Evolutionary conservation across 2,329 filamentous ascomycete species (phyloP).

Genomic region (Huntiella savannae): DNA sequence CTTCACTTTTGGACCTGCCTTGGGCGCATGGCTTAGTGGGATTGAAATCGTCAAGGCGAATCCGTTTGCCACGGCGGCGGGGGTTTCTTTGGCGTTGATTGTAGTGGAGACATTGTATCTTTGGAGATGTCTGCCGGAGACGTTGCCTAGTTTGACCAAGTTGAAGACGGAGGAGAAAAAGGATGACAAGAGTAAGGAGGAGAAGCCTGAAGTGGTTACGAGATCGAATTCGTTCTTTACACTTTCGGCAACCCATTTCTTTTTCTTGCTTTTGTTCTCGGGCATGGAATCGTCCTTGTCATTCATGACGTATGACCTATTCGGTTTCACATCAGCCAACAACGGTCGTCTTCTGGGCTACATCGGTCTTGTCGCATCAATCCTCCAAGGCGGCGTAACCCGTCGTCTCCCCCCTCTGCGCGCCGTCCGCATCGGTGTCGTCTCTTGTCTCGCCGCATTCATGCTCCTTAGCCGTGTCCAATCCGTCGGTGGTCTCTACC

Average conservation of each 20-base stretch:
- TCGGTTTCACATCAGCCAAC: conserved; percentile 57
- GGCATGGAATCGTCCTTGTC: conserved; percentile 96
- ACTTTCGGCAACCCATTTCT: conserved; percentile 70
- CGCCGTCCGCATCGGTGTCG: conserved; percentile 61
- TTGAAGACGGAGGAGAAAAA: conserved; percentile 15
- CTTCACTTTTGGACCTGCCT: conserved; percentile 85
- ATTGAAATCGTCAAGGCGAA: conserved; percentile 66
- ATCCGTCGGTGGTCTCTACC: conserved; percentile 53
- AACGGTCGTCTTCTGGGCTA: conserved; percentile 78
- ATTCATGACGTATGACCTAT: conserved; percentile 93
- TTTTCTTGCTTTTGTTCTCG: conserved; percentile 90
- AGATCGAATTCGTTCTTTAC: conserved; percentile 68
- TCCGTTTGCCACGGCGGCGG: conserved; percentile 82
- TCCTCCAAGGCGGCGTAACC: conserved; percentile 88
- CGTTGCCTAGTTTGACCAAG: conserved; percentile 41
- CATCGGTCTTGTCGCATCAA: conserved; percentile 73
- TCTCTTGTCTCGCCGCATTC: conserved; percentile 63
- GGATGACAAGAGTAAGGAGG: conserved; percentile 14
- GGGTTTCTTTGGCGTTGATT: conserved; percentile 69
- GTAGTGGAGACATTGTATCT: conserved; percentile 76
- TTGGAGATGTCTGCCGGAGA: conserved; percentile 72
- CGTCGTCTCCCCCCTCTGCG: conserved; percentile 64
- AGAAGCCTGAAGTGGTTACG: conserved; percentile 15
- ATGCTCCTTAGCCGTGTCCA: conserved; percentile 53
- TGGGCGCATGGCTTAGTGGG: conserved; percentile 70